Percentiles rank a stretch among this genome's conserved stretches.
Conservation (phyloP, 805 yeast genomes). For the Candida nemodendra region DNA sequence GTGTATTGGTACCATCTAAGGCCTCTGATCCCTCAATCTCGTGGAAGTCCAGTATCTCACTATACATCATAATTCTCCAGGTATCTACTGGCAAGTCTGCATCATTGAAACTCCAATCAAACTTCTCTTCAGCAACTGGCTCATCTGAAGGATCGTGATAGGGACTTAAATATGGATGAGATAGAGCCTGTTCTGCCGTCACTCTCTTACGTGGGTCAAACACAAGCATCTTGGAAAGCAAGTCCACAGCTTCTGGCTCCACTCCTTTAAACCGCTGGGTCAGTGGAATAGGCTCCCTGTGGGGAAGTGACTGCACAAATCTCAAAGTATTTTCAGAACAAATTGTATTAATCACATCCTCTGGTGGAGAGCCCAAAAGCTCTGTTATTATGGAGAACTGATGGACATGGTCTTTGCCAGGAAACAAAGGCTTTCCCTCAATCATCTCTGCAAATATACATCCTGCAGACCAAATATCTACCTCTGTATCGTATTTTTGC, state of each 20-base stretch:
- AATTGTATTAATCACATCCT: conserved; percentile 92
- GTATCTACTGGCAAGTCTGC: conserved; percentile 97
- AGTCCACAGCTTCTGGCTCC: conserved; percentile 84
- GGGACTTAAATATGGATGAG: conserved; percentile 89
- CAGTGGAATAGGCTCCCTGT: conserved; percentile 88
- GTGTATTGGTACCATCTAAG: conserved; percentile 10
- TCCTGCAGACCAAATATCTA: conserved; percentile 97
- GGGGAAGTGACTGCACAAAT: conserved; percentile 91
- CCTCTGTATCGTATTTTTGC: conserved; percentile 97
- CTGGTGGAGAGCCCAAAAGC: conserved; percentile 88
- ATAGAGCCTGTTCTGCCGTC: conserved; percentile 85
- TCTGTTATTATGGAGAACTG: conserved; percentile 97
- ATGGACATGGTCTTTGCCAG: conserved; percentile 97
- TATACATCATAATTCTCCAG: conserved; percentile 99
- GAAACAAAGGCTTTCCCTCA: conserved; percentile 94
- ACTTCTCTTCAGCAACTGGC: conserved; percentile 87
- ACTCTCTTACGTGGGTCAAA: conserved; percentile 95
- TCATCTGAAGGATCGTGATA: conserved; percentile 98
- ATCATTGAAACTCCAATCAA: conserved; percentile 98
- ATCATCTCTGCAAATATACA: conserved; percentile 98
- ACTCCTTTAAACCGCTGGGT: conserved; percentile 75
- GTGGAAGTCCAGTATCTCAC: conserved; percentile 94
- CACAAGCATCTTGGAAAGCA: conserved; percentile 84
- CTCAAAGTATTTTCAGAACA: conserved; percentile 93
- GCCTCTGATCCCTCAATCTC: conserved; percentile 60